phyloP scores from a whole-genome alignment of 2,329 filamentous ascomycete species.

The Cyphellophora attinorum region DNA sequence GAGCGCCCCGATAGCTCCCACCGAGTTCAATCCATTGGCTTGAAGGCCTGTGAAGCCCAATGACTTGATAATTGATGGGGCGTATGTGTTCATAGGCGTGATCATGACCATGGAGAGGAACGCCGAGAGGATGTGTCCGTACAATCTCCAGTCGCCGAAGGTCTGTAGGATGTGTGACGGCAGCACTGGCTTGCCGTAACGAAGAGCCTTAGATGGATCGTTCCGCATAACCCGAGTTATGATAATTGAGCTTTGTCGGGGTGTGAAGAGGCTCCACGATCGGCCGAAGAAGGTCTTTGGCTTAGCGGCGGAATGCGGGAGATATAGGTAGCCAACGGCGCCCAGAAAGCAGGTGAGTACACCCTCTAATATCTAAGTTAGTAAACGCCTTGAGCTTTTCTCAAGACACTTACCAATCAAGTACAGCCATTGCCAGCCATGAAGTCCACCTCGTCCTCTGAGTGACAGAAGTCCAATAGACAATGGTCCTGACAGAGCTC shows the following conservation, averaged over 20 bases:
- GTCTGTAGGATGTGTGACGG: slow-evolving; percentile 9
- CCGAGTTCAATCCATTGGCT: slow-evolving; percentile 45
- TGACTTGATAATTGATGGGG: slow-evolving; percentile 43
- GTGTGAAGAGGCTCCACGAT: slow-evolving; percentile 23
- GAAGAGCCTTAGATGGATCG: slow-evolving; percentile 26
- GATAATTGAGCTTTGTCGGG: slow-evolving; percentile 32
- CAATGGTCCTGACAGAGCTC: slow-evolving; percentile 23
- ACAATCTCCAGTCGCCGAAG: slow-evolving; percentile 37
- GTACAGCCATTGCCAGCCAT: slow-evolving; percentile 35
- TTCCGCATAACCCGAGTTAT: slow-evolving; percentile 31
- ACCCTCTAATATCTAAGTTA: slow-evolving; percentile 20
- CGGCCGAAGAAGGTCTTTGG: slow-evolving; percentile 18
- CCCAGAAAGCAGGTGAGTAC: slow-evolving; percentile 8
- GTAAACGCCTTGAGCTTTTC: too few species aligned
- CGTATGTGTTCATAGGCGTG: slow-evolving; percentile 42
- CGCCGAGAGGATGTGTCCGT: slow-evolving; percentile 42
- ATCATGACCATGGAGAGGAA: slow-evolving; percentile 34
- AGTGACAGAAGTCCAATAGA: slow-evolving; percentile 28
- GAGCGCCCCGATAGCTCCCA: slow-evolving; percentile 27
- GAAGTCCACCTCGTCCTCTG: slow-evolving; percentile 29
- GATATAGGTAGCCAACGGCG: slow-evolving; percentile 13
- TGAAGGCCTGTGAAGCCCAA: slow-evolving; percentile 41
- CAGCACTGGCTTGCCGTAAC: slow-evolving; percentile 9
- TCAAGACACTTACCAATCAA: slow-evolving; percentile 24
- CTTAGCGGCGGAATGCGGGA: slow-evolving; percentile 17